These are phyloP conservation scores for Fusarium pininemorale DNA, from an alignment of 2,329 filamentous ascomycete species.

Conservation along the genomic window DNA sequence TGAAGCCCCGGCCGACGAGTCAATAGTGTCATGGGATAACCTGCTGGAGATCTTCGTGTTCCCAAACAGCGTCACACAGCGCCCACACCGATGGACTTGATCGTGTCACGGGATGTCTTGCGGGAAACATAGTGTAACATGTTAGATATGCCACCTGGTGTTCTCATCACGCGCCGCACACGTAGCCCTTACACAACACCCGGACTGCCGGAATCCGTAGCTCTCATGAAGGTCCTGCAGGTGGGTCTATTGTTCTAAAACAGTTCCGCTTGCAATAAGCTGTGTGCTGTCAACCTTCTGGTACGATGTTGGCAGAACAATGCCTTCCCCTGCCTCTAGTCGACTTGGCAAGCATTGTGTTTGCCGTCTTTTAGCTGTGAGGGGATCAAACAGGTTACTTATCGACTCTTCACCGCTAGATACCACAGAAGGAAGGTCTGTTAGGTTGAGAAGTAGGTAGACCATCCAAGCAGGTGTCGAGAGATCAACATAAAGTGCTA, in stretches of 20 bases:
- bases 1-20: no score
- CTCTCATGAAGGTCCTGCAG: neutral
- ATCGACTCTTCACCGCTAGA: neutral
- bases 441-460: no score
- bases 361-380: neutral
- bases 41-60: neutral
- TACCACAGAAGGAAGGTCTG: no score
- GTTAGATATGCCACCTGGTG: no score
- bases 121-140: no score
- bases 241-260: neutral
- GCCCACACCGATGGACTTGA: neutral
- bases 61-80: no score
- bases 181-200: no score
- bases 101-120: no score
- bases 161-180: no score
- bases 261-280: no score
- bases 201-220: fast-evolving
- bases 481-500: neutral
- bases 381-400: neutral
- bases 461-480: neutral
- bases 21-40: neutral
- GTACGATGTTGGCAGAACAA: neutral
- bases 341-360: neutral
- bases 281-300: neutral
- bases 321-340: neutral